These are phyloP conservation scores for Pythium dissotocum DNA, from an alignment of 352 stramenopile genomes.

Conservation along the genomic window DNA sequence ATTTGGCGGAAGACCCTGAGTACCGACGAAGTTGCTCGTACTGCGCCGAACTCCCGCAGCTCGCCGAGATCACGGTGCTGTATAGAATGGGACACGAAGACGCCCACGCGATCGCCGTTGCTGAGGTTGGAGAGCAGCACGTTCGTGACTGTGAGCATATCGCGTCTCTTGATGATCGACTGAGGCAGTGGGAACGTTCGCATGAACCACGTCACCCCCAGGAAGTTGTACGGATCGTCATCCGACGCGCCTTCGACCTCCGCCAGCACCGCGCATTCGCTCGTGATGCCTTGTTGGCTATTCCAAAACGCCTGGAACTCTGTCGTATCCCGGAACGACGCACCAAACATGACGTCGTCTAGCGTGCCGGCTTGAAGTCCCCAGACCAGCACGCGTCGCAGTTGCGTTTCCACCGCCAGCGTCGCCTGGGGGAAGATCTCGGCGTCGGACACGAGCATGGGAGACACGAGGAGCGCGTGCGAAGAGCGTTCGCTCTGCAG, in stretches of 20 bases:
- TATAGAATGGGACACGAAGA: slow-evolving; percentile 52
- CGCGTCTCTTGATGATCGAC: slow-evolving; percentile 44
- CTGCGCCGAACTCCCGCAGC: slow-evolving; percentile 33
- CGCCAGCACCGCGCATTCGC: slow-evolving; percentile 34
- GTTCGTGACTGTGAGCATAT: slow-evolving; percentile 26
- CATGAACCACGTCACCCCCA: slow-evolving; percentile 35
- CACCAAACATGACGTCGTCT: slow-evolving; percentile 57
- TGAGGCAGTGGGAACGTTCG: slow-evolving; percentile 28
- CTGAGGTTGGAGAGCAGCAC: slow-evolving; percentile 1
- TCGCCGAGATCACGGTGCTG: slow-evolving; percentile 47
- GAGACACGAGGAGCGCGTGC: neutral
- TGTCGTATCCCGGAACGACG: slow-evolving; percentile 39
- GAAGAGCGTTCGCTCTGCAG: neutral
- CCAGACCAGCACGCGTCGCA: slow-evolving; percentile 31
- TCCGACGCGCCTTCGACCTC: slow-evolving; percentile 26
- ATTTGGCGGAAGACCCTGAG: slow-evolving; percentile 46
- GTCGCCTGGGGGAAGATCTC: slow-evolving; percentile 3
- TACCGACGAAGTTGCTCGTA: slow-evolving; percentile 44
- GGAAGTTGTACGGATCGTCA: slow-evolving; percentile 39
- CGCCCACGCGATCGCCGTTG: slow-evolving; percentile 49
- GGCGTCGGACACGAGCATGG: neutral
- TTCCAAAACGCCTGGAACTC: slow-evolving; percentile 29
- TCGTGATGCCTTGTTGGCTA: slow-evolving; percentile 18
- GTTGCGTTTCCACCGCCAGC: slow-evolving; percentile 3
- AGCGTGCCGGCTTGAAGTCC: slow-evolving; percentile 43